A percentile compares a stretch with the other conserved stretches of the same genome.
These are phyloP conservation scores for Clavariopsis aquatica DNA, from an alignment of 495 filamentous ascomycete genomes.

Conservation along the genomic window DNA sequence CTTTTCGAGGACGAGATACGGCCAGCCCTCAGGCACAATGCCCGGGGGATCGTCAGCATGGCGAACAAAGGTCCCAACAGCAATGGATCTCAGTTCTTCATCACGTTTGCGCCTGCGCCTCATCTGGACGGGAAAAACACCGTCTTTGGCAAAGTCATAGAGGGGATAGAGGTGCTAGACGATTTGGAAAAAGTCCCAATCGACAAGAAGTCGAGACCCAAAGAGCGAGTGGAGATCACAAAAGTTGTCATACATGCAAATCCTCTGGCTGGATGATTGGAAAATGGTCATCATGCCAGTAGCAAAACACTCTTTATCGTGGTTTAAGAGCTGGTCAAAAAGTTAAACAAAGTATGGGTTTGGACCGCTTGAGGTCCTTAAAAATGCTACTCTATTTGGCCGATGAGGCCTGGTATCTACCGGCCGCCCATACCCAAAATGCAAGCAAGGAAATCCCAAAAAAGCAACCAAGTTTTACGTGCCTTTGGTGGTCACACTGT, in stretches of 20 bases:
- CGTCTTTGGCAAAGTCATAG: constrained; percentile 83
- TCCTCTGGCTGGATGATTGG: constrained; percentile 65
- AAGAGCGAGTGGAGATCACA: constrained; percentile 68
- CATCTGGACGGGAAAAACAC: constrained; percentile 96
- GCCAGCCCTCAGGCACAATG: constrained; percentile 79
- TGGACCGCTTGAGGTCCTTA: too few relatives aligned
- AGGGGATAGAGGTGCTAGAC: constrained; percentile 65
- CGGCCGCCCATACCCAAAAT: constrained; percentile 12
- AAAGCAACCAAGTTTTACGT: constrained; percentile 1
- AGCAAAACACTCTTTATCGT: too few relatives aligned
- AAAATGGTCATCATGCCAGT: not conserved
- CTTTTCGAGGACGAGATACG: constrained; percentile 92
- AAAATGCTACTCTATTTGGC: constrained; percentile 17
- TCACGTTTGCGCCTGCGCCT: constrained; percentile 79
- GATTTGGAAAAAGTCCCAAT: constrained; percentile 74
- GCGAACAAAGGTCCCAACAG: constrained; percentile 80
- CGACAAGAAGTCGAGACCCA: constrained; percentile 89
- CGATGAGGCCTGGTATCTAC: constrained; percentile 35
- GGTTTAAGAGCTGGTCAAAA: not conserved
- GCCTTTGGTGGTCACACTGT: constrained; percentile 19
- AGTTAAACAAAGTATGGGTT: not conserved
- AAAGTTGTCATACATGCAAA: constrained; percentile 90
- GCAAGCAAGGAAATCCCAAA: not conserved
- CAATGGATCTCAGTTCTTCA: constrained; percentile 95
- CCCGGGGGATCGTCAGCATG: constrained; percentile 88